Evolutionary conservation across 148 eudicot genomes (phyloP), one percentile per base, ranked within the genome.

Genomic region (Vaccinium vitisidaea): DNA sequence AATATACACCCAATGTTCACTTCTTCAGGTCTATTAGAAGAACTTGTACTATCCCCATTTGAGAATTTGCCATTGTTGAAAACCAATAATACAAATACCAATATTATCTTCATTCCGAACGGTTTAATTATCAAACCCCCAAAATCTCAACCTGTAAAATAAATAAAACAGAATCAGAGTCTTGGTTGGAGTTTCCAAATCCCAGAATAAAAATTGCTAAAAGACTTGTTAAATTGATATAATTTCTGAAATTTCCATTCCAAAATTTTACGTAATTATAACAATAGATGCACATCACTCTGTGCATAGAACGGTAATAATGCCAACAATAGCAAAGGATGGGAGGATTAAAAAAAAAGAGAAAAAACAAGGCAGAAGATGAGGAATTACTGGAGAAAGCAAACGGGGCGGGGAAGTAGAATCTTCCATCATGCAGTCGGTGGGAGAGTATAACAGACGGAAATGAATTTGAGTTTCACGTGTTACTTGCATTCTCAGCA

Each of bases 1-100:
- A 93, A 77, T 1, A 94, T 85, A 70, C 92, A 89, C 39, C 93
- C 98, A 80, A 93, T 77, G 32, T 93, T 87, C 54, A 94, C 93
- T 39, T 82, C 83, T 65, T 74, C 84, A 32, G 94, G 96, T 77
- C 90, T 87, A 36, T 77, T 75, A 25, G 92, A 84, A 75, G 83
- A 67, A 79, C 76, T 88, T 23, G 84, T 32, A 83, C 36, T 74
- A 78, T 52, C 83, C 74, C 85, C 85, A 85, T 53, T 39, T 59
- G 88, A 56, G 27, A 80, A 58, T 58, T 23, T 18, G 19, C 36
- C 84, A 58, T 55, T 32, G 54, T 19, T 23, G 36, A 85, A 19
- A 46, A 74, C 10, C 46, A 80, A n/a, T 23, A 85, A 10, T n/a
- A 50, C 19, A 32, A 84, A n/a, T 27, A 54, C 53, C 12, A 74